These are phyloP conservation scores for Yamadazyma scolyti DNA, from an alignment of 805 yeast species.

Conservation along the genomic window DNA sequence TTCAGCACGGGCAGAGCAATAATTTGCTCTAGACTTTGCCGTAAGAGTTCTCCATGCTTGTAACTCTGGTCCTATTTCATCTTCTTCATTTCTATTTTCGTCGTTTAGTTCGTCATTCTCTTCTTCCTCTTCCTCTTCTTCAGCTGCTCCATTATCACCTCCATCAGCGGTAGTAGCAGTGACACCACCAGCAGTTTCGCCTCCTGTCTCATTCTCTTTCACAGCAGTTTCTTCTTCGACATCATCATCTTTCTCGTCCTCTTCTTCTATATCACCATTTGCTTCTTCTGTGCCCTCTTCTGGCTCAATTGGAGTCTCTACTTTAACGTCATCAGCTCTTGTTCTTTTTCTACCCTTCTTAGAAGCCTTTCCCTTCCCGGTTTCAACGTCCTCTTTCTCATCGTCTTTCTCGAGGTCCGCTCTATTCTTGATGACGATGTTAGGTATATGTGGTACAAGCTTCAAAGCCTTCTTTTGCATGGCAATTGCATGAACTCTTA, in stretches of 20 bases:
- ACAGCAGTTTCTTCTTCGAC: no score
- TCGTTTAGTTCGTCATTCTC: conserved; percentile 40
- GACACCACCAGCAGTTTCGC: conserved; percentile 12
- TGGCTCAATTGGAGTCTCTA: conserved; percentile 14
- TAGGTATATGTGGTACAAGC: conserved; percentile 83
- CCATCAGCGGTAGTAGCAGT: conserved; percentile 16
- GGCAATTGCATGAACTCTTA: conserved; percentile 89
- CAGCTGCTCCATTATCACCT: conserved; percentile 26
- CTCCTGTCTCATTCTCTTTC: conserved; percentile 3
- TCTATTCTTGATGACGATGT: conserved; percentile 71
- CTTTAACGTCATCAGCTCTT: conserved; percentile 29
- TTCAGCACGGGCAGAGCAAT: conserved; percentile 64
- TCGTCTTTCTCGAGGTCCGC: conserved; percentile 70
- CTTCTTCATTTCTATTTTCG: conserved; percentile 47
- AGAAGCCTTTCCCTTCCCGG: conserved; percentile 33
- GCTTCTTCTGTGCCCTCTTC: conserved; percentile 6
- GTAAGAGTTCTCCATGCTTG: conserved; percentile 84
- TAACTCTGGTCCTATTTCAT: conserved; percentile 70
- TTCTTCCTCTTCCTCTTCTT: conserved; percentile 37
- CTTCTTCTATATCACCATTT: no score
- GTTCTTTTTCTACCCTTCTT: conserved; percentile 41
- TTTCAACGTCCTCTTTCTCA: conserved; percentile 21
- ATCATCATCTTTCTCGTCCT: no score
- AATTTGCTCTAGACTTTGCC: conserved; percentile 72
- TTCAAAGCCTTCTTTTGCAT: conserved; percentile 87